Percentiles rank a stretch among this genome's conserved stretches.
Evolutionary conservation across 805 yeast genomes (phyloP).

Genomic region (Candida palmyrensis): DNA sequence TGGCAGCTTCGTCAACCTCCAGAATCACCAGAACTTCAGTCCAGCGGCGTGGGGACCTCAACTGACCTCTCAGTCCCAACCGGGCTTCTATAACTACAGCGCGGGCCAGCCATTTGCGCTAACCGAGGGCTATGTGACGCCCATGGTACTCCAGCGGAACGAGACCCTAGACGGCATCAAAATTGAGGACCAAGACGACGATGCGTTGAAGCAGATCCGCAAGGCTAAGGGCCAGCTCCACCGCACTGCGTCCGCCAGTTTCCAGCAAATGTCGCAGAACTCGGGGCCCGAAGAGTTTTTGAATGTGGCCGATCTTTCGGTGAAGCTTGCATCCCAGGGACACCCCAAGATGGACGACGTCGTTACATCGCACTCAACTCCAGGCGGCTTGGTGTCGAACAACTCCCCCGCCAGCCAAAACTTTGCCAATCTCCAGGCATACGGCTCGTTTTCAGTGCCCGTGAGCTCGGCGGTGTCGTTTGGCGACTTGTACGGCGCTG

Average conservation of each 20-base stretch:
- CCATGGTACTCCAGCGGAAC: constrained; percentile 14
- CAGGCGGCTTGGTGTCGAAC: constrained; percentile 8
- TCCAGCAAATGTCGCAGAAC: neutral
- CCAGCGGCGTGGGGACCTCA: neutral
- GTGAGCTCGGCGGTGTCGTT: constrained; percentile 21
- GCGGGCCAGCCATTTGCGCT: constrained; percentile 1
- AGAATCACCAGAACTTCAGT: constrained; percentile 1
- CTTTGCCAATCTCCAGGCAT: neutral
- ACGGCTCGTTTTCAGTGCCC: neutral
- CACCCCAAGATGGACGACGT: constrained; percentile 6
- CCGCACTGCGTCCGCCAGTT: neutral
- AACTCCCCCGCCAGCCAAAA: constrained; percentile 6
- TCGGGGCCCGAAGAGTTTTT: constrained; percentile 9
- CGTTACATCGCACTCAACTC: constrained; percentile 9
- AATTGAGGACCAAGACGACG: constrained; percentile 37
- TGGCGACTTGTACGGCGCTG: too few relatives aligned
- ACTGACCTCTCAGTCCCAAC: constrained; percentile 3
- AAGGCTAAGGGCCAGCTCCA: constrained; percentile 18
- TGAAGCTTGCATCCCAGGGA: constrained; percentile 19
- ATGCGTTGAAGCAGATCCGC: constrained; percentile 36
- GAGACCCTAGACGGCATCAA: constrained; percentile 28
- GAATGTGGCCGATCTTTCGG: constrained; percentile 22
- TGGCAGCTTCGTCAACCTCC: constrained; percentile 5
- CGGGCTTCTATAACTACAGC: constrained; percentile 1
- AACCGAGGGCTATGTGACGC: constrained; percentile 6